Conservation (phyloP, 2,329 filamentous ascomycete species). For the Kalaharituber pfeilii region DNA sequence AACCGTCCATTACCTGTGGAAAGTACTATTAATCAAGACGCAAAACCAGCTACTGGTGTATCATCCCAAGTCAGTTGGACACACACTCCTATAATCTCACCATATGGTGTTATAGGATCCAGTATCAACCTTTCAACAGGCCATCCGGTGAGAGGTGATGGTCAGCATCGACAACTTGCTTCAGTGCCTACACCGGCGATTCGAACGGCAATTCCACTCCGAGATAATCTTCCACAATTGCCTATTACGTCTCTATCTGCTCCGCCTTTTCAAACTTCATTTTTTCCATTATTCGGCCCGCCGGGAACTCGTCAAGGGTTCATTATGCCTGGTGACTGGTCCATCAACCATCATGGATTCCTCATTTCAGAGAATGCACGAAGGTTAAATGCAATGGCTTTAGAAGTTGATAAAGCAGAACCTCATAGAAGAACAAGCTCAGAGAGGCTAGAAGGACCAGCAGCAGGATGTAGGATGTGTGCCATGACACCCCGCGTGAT, state of each 20-base stretch:
- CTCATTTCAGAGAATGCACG: background rate
- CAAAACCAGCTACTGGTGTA: background rate
- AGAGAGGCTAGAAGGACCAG: background rate
- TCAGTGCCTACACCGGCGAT: background rate
- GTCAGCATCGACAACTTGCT: background rate
- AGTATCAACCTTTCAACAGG: background rate
- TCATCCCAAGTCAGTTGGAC: background rate
- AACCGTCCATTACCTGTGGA: background rate
- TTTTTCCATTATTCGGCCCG: background rate
- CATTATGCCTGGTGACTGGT: slow-evolving; percentile 1
- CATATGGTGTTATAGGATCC: background rate
- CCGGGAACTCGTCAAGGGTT: background rate
- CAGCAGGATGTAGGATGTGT: background rate
- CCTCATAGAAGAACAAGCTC: background rate
- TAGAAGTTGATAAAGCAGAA: background rate
- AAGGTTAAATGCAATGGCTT: background rate
- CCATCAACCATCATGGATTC: background rate
- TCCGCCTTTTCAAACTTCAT: background rate
- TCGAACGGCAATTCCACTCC: background rate
- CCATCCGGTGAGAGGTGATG: background rate
- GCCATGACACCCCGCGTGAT: slow-evolving; percentile 10
- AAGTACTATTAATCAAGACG: background rate
- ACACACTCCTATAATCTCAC: background rate
- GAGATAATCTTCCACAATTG: background rate
- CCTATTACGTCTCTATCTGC: background rate